phyloP scores from a whole-genome alignment of 2,329 filamentous ascomycete species.

The Monosporascus sp. region DNA sequence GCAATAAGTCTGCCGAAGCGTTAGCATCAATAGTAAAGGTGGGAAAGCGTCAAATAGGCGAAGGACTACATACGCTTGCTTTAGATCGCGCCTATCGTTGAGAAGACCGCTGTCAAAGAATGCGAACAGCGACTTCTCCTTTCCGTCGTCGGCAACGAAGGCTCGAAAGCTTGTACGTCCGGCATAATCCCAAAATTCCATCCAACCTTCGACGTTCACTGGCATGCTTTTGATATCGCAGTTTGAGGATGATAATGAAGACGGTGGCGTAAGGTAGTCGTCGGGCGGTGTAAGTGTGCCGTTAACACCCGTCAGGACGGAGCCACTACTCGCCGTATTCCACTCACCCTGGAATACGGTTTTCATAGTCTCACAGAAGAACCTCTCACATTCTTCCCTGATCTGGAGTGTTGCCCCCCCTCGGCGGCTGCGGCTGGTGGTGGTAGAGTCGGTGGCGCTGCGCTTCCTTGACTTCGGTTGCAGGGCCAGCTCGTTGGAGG shows the following conservation, averaged over 20 bases:
- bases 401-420: conserved; percentile 95
- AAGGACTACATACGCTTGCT: conserved; percentile 65
- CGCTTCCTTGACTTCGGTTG: conserved; percentile 50
- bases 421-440: conserved; percentile 49
- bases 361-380: conserved; percentile 96
- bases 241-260: conserved; percentile 14
- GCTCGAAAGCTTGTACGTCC: conserved; percentile 81
- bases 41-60: conserved; percentile 14
- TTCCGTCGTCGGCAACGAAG: conserved; percentile 68
- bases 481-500: conserved; percentile 63
- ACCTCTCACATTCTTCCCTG: conserved; percentile 99
- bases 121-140: conserved; percentile 74
- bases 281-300: conserved; percentile 46
- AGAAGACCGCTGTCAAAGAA: conserved; percentile 75
- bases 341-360: conserved; percentile 95
- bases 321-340: conserved; percentile 70
- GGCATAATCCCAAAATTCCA: conserved; percentile 82
- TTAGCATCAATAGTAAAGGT: conserved; percentile 23
- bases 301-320: conserved; percentile 77
- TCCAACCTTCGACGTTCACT: conserved; percentile 53
- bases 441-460: conserved; percentile 27
- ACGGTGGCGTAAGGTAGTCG: conserved; percentile 35
- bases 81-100: conserved; percentile 62
- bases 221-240: conserved; percentile 21
- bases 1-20: conserved; percentile 65